Percentiles rank a stretch among this genome's conserved stretches.
These are phyloP conservation scores for Pyrenula aspistea DNA, from an alignment of 495 filamentous ascomycete species.

Conservation along the genomic window DNA sequence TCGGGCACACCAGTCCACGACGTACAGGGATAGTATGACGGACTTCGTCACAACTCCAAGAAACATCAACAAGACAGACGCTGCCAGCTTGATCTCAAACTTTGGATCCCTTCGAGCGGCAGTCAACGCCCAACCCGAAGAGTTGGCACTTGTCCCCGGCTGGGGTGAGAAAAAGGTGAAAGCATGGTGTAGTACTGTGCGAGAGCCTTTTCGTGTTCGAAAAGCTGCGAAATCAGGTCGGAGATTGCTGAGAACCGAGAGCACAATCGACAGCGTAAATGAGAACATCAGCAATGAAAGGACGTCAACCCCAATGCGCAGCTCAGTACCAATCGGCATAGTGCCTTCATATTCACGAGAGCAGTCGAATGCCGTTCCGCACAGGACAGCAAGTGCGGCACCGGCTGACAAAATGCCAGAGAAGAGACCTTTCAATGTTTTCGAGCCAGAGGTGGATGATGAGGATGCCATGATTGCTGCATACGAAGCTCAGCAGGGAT, in stretches of 20 bases:
- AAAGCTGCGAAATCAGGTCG: constrained; percentile 47
- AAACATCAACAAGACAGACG: constrained; percentile 88
- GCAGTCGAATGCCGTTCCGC: constrained; percentile 17
- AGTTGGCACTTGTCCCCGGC: constrained; percentile 66
- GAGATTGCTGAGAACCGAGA: constrained; percentile 14
- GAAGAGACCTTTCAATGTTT: not conserved
- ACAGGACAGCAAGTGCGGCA: constrained; percentile 24
- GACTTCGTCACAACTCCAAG: constrained; percentile 87
- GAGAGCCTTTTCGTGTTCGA: constrained; percentile 70
- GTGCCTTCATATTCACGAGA: constrained; percentile 19
- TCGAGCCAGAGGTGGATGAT: constrained; percentile 18
- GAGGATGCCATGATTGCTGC: constrained; percentile 36
- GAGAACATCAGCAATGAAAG: constrained; percentile 7
- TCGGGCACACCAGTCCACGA: constrained; percentile 64
- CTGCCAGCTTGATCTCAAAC: constrained; percentile 69
- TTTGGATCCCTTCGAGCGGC: constrained; percentile 83
- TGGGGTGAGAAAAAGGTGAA: constrained; percentile 95
- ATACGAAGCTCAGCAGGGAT: constrained; percentile 21
- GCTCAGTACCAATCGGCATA: constrained; percentile 24
- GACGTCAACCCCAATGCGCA: constrained; percentile 9
- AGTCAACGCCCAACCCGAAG: constrained; percentile 77
- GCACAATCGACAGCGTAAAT: constrained; percentile 12
- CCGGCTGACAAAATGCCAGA: not conserved
- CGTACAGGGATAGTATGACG: constrained; percentile 78
- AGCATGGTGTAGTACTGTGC: constrained; percentile 66